These are phyloP conservation scores for Carex myosuroides DNA, from an alignment of 176 grass and related monocot genomes.

Conservation along the genomic window DNA sequence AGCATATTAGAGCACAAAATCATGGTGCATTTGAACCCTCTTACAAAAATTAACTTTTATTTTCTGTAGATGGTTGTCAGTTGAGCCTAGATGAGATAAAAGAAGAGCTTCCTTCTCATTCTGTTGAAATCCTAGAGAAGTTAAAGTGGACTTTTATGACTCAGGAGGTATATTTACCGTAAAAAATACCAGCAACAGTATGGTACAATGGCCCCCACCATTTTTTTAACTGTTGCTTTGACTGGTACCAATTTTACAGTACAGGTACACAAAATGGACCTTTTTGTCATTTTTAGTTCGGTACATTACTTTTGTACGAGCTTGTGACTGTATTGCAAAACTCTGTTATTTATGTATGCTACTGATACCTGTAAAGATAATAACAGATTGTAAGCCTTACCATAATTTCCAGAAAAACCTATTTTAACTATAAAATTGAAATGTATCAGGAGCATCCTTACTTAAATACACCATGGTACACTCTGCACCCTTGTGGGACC, in stretches of 20 bases:
- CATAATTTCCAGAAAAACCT: background rate
- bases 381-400: background rate
- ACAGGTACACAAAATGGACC: background rate
- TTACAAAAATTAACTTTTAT: background rate
- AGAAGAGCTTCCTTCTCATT: conserved; percentile 43
- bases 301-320: background rate
- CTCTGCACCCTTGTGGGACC: conserved; percentile 85
- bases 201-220: background rate
- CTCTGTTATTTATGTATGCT: background rate
- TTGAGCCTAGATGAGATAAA: conserved; percentile 64
- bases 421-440: background rate
- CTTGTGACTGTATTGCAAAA: background rate
- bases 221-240: background rate
- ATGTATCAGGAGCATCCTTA: conserved; percentile 84
- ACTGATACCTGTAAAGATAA: background rate
- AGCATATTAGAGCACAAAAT: no score
- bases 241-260: background rate
- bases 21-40: no score
- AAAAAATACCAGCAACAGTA: background rate
- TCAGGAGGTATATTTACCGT: conserved; percentile 50
- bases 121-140: conserved; percentile 41
- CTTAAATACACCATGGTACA: conserved; percentile 71
- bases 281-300: background rate
- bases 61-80: conserved; percentile 53
- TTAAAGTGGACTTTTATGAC: conserved; percentile 95